phyloP scores from a whole-genome alignment of 148 eudicot species.

The Selenicereus undatus region DNA sequence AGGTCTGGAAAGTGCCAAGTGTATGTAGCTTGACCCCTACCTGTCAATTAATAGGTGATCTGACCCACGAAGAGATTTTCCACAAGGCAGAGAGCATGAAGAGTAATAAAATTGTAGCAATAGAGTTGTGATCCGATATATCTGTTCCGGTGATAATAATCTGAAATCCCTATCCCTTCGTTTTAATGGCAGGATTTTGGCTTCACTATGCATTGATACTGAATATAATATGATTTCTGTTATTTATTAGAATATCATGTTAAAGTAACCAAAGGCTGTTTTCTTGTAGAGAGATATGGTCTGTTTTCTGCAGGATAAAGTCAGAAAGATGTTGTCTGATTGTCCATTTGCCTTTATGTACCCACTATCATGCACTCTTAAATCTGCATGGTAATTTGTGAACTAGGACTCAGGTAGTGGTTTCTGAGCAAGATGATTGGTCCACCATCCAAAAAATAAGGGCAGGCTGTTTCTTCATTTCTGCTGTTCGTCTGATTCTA shows the following conservation, averaged over 20 bases:
- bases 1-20: background rate
- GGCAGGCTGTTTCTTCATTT: too few species aligned
- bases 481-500: background rate
- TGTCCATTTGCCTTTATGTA: background rate
- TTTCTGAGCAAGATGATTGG: background rate
- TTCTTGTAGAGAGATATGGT: too few species aligned
- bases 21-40: background rate
- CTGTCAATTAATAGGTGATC: background rate
- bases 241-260: too few species aligned
- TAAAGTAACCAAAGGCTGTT: background rate
- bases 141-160: too few species aligned
- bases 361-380: too few species aligned
- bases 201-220: too few species aligned
- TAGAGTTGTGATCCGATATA: background rate
- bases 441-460: background rate
- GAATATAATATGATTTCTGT: too few species aligned
- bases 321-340: background rate
- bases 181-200: too few species aligned
- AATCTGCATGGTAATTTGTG: background rate
- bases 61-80: background rate
- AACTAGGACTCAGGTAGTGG: background rate
- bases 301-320: background rate
- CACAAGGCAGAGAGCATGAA: background rate
- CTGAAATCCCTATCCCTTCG: background rate
- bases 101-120: background rate